Percentiles rank a stretch among this genome's conserved stretches.
These are phyloP conservation scores for Fusarium liriodendri DNA, from an alignment of 2,329 filamentous ascomycete genomes.

Conservation along the genomic window DNA sequence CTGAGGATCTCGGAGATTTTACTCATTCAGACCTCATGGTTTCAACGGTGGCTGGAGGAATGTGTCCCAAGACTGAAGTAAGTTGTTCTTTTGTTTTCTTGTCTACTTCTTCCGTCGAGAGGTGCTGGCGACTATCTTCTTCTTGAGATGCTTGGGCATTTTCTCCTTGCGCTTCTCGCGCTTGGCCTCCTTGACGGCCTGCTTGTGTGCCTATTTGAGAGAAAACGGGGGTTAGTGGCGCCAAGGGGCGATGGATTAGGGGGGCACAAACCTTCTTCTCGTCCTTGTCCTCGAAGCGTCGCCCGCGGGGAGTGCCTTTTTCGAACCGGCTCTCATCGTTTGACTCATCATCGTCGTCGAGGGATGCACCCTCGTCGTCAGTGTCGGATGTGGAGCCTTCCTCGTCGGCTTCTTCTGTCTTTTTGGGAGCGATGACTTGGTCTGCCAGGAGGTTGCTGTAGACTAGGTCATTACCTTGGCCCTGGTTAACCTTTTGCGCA, in stretches of 20 bases:
- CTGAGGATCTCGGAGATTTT: neutral
- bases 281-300: conserved; percentile 91
- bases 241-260: neutral
- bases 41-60: conserved; percentile 11
- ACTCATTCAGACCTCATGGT: conserved; percentile 9
- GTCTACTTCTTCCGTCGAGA: conserved; percentile 72
- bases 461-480: conserved; percentile 80
- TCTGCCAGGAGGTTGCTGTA: conserved; percentile 88
- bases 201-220: conserved; percentile 73
- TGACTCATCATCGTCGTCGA: conserved; percentile 57
- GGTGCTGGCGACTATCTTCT: conserved; percentile 77
- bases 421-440: conserved; percentile 61
- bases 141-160: conserved; percentile 97
- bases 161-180: conserved; percentile 93
- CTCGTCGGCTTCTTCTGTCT: conserved; percentile 51
- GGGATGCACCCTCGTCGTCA: conserved; percentile 62
- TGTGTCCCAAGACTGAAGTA: neutral
- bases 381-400: conserved; percentile 53
- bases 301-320: conserved; percentile 79
- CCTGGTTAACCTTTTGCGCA: conserved; percentile 78
- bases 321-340: conserved; percentile 68
- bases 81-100: neutral
- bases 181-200: conserved; percentile 93
- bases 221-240: conserved; percentile 37
- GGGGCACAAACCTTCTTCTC: conserved; percentile 75